phyloP scores from a whole-genome alignment of 352 stramenopile genomes.

The Ophiocytium majus region DNA sequence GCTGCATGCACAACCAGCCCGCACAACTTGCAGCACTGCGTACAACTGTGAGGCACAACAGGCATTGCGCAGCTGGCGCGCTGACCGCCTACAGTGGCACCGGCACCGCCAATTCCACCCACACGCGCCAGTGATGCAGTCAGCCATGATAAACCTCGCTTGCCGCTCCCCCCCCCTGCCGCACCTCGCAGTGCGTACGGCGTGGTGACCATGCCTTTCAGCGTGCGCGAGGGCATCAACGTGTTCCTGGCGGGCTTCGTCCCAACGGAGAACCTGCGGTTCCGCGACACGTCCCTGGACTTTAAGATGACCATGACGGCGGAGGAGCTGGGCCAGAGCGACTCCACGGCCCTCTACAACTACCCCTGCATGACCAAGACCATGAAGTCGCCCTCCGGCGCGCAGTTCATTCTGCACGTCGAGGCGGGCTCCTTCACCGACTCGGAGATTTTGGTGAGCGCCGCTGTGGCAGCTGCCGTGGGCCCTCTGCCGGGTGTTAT shows the following conservation, averaged over 20 bases:
- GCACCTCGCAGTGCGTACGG: constrained; percentile 80
- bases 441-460: constrained; percentile 95
- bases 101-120: no score
- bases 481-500: no score
- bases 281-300: constrained; percentile 94
- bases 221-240: constrained; percentile 98
- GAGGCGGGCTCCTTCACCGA: constrained; percentile 93
- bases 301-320: constrained; percentile 83
- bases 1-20: no score
- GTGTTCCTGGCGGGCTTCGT: constrained; percentile 99
- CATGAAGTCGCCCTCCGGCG: constrained; percentile 74
- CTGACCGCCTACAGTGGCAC: no score
- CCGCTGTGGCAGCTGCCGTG: no score
- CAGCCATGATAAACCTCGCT: no score
- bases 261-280: constrained; percentile 98
- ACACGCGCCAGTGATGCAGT: no score
- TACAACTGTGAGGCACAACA: no score
- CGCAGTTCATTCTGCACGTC: constrained; percentile 97
- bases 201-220: constrained; percentile 99
- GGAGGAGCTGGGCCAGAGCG: constrained; percentile 76
- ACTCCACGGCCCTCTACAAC: constrained; percentile 82
- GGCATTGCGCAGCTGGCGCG: no score
- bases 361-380: constrained; percentile 99
- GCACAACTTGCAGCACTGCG: no score
- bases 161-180: background rate